Conservation (phyloP, 176 grass and related monocot species). For the Bothriochloa decipiens region DNA sequence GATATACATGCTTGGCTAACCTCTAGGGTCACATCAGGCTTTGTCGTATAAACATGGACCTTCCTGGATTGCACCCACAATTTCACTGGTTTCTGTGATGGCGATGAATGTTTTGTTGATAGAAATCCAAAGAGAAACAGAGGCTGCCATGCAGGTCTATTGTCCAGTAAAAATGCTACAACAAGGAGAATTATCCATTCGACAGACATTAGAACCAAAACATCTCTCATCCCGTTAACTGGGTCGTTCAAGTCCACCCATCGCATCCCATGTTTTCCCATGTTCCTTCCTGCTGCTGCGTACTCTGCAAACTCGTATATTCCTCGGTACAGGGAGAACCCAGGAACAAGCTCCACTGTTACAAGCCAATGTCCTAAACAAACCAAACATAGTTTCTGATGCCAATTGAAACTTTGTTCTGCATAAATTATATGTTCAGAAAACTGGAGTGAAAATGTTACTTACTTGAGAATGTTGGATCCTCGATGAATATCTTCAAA, state of each 20-base stretch:
- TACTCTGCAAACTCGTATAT: constrained; percentile 62
- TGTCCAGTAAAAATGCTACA: constrained; percentile 49
- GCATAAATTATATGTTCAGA: not conserved
- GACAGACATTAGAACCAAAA: constrained; percentile 51
- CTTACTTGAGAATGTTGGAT: constrained; percentile 66
- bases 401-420: not conserved
- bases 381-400: not conserved
- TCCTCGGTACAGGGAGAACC: constrained; percentile 65
- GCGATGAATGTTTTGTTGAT: constrained; percentile 46
- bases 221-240: constrained; percentile 65
- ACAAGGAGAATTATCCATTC: constrained; percentile 57
- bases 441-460: constrained; percentile 34
- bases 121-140: constrained; percentile 50
- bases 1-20: constrained; percentile 51
- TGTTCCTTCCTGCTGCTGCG: constrained; percentile 39
- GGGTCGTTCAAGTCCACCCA: constrained; percentile 55
- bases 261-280: constrained; percentile 57
- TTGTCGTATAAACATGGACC: constrained; percentile 47
- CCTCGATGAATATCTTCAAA: constrained; percentile 51
- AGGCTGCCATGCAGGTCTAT: constrained; percentile 41
- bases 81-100: constrained; percentile 8
- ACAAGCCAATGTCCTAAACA: constrained; percentile 48
- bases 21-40: constrained; percentile 59
- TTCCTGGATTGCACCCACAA: constrained; percentile 17
- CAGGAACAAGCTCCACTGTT: constrained; percentile 64